Evolutionary conservation across 257 asterid species (phyloP).

Genomic region (Knoxia roxburghii): DNA sequence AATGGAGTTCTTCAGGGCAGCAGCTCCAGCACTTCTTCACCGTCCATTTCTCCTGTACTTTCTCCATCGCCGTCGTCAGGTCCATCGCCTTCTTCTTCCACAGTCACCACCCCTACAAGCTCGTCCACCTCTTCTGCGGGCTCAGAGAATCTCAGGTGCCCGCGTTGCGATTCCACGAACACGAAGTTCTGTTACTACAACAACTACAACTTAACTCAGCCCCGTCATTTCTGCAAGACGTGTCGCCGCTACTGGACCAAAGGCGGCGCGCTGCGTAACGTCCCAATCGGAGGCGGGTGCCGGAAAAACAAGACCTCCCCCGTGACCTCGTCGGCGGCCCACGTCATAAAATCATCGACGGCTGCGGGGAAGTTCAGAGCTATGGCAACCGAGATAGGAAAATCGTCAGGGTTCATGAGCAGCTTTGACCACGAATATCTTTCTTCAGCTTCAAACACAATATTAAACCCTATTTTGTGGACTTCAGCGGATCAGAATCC

Average conservation of each 20-base stretch:
- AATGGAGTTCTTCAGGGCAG: constrained; percentile 18
- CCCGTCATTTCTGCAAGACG: constrained; percentile 90
- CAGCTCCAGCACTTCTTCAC: constrained; percentile 22
- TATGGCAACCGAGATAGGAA: constrained; percentile 30
- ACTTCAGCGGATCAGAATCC: constrained; percentile 41
- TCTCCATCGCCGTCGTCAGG: constrained; percentile 17
- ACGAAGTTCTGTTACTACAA: constrained; percentile 84
- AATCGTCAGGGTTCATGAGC: constrained; percentile 27
- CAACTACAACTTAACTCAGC: constrained; percentile 90
- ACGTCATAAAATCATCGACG: constrained; percentile 27
- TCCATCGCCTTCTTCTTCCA: constrained; percentile 23
- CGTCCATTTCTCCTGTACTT: constrained; percentile 26
- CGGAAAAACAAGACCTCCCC: constrained; percentile 54
- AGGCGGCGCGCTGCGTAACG: constrained; percentile 84
- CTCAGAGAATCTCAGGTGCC: constrained; percentile 57
- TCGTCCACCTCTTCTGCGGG: constrained; percentile 16
- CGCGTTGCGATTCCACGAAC: constrained; percentile 78
- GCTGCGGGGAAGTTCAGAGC: constrained; percentile 42
- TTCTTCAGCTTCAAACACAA: neutral
- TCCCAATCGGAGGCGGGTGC: constrained; percentile 88
- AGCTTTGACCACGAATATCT: constrained; percentile 32
- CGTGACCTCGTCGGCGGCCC: constrained; percentile 28
- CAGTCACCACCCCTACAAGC: constrained; percentile 15
- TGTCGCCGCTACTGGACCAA: constrained; percentile 95
- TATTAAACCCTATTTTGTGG: constrained; percentile 37